phyloP scores from a whole-genome alignment of 2,329 filamentous ascomycete species.

The Rutstroemia sp. region DNA sequence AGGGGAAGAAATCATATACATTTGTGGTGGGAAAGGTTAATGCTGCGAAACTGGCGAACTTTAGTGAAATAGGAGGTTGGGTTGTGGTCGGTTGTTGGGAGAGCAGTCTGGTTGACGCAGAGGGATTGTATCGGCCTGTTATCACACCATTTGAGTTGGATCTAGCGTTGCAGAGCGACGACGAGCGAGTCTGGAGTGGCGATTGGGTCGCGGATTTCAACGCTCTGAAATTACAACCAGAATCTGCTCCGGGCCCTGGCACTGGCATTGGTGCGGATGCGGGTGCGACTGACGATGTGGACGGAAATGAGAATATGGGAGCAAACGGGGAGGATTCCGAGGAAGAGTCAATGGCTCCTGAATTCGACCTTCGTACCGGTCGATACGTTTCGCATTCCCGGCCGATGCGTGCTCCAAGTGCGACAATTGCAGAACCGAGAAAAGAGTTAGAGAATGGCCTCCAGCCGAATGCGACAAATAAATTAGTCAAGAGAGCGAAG shows the following conservation, averaged over 20 bases:
- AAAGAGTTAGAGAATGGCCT: conserved; percentile 22
- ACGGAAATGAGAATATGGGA: background rate
- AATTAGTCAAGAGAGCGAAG: conserved; percentile 55
- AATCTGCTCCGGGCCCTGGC: background rate
- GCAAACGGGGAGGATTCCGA: conserved; percentile 35
- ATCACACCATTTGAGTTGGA: conserved; percentile 93
- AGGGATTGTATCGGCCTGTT: conserved; percentile 80
- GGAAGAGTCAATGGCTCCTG: conserved; percentile 72
- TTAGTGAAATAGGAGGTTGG: conserved; percentile 92
- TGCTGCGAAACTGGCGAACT: conserved; percentile 92
- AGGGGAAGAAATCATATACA: conserved; percentile 91
- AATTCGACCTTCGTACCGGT: conserved; percentile 88
- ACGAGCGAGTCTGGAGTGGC: conserved; percentile 74
- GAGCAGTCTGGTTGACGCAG: conserved; percentile 82
- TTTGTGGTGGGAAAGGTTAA: conserved; percentile 97
- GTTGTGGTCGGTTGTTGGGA: conserved; percentile 98
- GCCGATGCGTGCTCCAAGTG: conserved; percentile 49
- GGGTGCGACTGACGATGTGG: conserved; percentile 21
- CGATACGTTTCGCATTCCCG: conserved; percentile 71
- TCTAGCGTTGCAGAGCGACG: conserved; percentile 67
- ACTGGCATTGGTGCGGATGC: conserved; percentile 10
- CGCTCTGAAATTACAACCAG: conserved; percentile 36
- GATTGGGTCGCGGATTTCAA: conserved; percentile 87
- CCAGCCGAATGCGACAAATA: conserved; percentile 32
- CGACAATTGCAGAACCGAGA: background rate